Evolutionary conservation across 1,139 yeast genomes (phyloP), one percentile per base, ranked within the genome.

Genomic region (Debaryomyces udenii): DNA sequence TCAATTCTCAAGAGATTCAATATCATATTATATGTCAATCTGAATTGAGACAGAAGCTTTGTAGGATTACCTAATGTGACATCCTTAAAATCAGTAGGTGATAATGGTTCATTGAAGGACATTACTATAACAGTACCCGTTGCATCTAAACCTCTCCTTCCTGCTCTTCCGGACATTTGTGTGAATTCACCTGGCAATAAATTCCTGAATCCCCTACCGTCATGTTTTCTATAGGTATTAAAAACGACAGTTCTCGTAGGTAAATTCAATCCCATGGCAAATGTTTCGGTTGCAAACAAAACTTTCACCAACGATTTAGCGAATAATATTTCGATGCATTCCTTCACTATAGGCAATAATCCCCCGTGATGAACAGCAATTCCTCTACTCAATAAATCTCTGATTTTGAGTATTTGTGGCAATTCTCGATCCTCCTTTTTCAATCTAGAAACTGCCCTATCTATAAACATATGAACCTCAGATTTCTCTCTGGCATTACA

Each of bases 151-250:
- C 99, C 99, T 74, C 99, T 83, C 68, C 99, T 83, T 50, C 99
- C 99, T 2, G 99, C 99, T 65, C 99, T 80, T 40, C 99, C 99
- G 0, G 98, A 91, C 99, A 94, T 93, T 66, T 93, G 99, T 1
- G 97, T 94, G 61, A 91, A 93, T 61, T 93, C 99, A 35, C 99
- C 99, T 0, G 99, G 96, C 9, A 86, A 72, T 46, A 93, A 70
- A 56, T 84, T 80, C 61, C 99, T 78, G 63, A 88, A 83, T 0
- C 78, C 78, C 36, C 83, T 77, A 31, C 98, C 98, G 60, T 93
- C 99, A 60, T 90, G 96, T 56, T 93, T 93, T 53, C 94, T 72
- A 37, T 84, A 70, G 36, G 86, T 87, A 45, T 91, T 80, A 61
- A 93, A 93, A 1, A 93, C 93, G 33, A 93, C 99, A 0, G 99